Conservation (phyloP, 352 stramenopile genomes). For the Pythium aquatile region DNA sequence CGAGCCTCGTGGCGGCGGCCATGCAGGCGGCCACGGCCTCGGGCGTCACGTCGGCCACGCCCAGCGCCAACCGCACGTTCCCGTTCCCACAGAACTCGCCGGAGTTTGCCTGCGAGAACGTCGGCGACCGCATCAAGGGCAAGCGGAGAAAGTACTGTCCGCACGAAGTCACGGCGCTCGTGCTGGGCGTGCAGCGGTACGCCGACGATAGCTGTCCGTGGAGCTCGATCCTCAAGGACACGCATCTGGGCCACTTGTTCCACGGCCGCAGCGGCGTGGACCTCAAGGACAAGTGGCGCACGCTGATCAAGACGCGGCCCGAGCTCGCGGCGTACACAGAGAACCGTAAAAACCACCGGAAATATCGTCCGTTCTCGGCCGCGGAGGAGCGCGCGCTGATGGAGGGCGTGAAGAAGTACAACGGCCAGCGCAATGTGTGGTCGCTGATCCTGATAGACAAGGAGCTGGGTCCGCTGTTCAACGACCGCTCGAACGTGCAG, state of each 20-base stretch:
- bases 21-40: slow-evolving; percentile 26
- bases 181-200: slow-evolving; percentile 81
- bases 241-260: slow-evolving; percentile 70
- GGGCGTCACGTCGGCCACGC: slow-evolving; percentile 5
- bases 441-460: slow-evolving; percentile 82
- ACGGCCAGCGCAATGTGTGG: slow-evolving; percentile 81
- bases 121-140: slow-evolving; percentile 79
- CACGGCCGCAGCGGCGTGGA: slow-evolving; percentile 77
- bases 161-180: slow-evolving; percentile 79
- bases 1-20: slow-evolving; percentile 32
- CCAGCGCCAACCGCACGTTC: slow-evolving; percentile 34
- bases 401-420: slow-evolving; percentile 85
- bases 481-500: slow-evolving; percentile 81
- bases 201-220: slow-evolving; percentile 83
- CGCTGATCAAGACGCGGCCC: slow-evolving; percentile 75
- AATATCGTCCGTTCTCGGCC: slow-evolving; percentile 75
- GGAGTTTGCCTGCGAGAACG: slow-evolving; percentile 80
- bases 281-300: slow-evolving; percentile 84
- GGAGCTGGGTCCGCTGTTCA: slow-evolving; percentile 73
- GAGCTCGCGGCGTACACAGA: slow-evolving; percentile 78
- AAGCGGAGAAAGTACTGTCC: slow-evolving; percentile 84
- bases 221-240: slow-evolving; percentile 78
- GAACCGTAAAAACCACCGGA: slow-evolving; percentile 86
- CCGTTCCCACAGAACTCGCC: slow-evolving; percentile 68
- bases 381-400: slow-evolving; percentile 85